Evolutionary conservation across 2,329 filamentous ascomycete species (phyloP).

Genomic region (Colletotrichum karsti): DNA sequence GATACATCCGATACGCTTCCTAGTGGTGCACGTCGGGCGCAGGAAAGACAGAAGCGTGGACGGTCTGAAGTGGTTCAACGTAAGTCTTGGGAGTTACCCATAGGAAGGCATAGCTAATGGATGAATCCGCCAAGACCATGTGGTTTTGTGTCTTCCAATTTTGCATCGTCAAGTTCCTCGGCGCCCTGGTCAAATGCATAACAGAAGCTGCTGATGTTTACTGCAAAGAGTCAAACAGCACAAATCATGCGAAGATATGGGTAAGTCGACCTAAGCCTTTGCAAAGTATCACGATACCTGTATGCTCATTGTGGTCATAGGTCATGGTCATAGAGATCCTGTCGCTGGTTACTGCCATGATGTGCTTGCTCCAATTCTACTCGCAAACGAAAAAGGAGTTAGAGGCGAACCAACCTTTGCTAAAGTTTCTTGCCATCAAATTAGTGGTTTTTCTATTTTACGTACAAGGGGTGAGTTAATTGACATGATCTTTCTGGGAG

Average conservation of each 20-base stretch:
- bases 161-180: conserved; percentile 7
- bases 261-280: background rate
- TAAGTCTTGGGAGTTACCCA: background rate
- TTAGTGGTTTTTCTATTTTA: background rate
- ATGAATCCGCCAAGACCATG: background rate
- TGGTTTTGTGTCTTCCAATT: conserved; percentile 7
- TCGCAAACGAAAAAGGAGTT: background rate
- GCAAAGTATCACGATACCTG: accelerated
- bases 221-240: conserved; percentile 1
- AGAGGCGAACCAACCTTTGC: background rate
- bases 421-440: conserved; percentile 10
- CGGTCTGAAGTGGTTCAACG: conserved; percentile 1
- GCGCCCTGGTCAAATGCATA: background rate
- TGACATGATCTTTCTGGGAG: no score
- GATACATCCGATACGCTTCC: background rate
- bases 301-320: accelerated
- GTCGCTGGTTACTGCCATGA: conserved; percentile 1
- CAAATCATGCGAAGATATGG: background rate
- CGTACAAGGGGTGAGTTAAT: background rate
- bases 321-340: conserved; percentile 5
- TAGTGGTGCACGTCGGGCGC: background rate
- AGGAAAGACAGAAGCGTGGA: background rate
- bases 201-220: background rate
- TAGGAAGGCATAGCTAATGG: background rate
- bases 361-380: conserved; percentile 2